phyloP scores from a whole-genome alignment of 1,284 basidiomycete species.

The Austroboletus novae-zelandiae region DNA sequence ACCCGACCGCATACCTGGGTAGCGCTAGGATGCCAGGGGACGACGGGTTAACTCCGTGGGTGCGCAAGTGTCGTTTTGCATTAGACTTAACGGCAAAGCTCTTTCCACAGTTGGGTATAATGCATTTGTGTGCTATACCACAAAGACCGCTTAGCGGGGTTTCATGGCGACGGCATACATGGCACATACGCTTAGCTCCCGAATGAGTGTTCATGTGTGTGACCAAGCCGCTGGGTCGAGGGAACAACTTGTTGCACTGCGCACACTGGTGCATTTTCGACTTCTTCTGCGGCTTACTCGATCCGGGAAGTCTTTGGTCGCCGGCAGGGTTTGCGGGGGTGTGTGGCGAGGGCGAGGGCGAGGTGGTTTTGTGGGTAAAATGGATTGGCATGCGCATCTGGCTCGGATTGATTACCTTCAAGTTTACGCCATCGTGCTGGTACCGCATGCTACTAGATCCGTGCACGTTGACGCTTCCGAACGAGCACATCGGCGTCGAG shows the following conservation, averaged over 20 bases:
- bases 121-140: conserved; percentile 49
- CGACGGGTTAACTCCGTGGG: conserved; percentile 44
- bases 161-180: conserved; percentile 3
- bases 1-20: conserved; percentile 41
- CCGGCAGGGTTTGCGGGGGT: conserved; percentile 5
- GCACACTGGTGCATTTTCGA: conserved; percentile 52
- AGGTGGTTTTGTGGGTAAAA: conserved; percentile 6
- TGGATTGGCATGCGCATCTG: conserved; percentile 11
- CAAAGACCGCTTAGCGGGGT: conserved; percentile 10
- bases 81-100: conserved; percentile 63
- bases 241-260: conserved; percentile 57
- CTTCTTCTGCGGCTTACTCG: conserved; percentile 34
- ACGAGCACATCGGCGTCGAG: background rate
- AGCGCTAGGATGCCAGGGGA: conserved; percentile 15
- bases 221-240: conserved; percentile 58
- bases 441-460: conserved; percentile 27
- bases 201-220: conserved; percentile 71
- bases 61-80: conserved; percentile 56
- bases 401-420: conserved; percentile 6
- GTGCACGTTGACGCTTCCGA: conserved; percentile 16
- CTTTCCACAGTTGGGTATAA: conserved; percentile 45
- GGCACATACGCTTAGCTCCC: conserved; percentile 54
- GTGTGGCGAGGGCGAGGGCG: conserved; percentile 8
- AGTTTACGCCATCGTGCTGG: conserved; percentile 16
- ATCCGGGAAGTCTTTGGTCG: conserved; percentile 9